Conservation (phyloP, 805 yeast genomes). For the Ogataea saltuana region DNA sequence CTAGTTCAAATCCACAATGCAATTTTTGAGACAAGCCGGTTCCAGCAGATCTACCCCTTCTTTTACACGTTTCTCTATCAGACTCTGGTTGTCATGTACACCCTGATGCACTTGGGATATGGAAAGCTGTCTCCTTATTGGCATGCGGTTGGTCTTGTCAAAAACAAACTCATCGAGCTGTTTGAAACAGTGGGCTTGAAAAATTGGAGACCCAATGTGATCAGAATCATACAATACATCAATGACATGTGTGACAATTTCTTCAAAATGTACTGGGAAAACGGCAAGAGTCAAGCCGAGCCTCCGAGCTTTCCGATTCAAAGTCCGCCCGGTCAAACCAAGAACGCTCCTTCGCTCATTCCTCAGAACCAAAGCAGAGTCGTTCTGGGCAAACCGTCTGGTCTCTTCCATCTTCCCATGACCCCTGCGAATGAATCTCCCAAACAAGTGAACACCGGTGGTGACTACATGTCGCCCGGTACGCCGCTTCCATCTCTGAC, state of each 20-base stretch:
- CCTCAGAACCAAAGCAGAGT: too few relatives aligned
- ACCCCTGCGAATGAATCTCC: conserved; percentile 15
- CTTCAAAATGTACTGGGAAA: conserved; percentile 25
- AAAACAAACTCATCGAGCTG: conserved; percentile 33
- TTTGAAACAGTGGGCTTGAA: conserved; percentile 30
- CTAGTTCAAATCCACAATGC: conserved; percentile 37
- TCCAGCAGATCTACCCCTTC: conserved; percentile 46
- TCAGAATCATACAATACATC: conserved; percentile 34
- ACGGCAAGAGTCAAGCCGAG: conserved; percentile 2
- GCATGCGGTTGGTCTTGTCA: conserved; percentile 28
- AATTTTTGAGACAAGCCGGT: conserved; percentile 31
- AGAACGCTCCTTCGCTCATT: too few relatives aligned
- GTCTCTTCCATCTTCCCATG: conserved; percentile 15
- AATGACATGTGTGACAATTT: conserved; percentile 36
- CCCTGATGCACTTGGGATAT: conserved; percentile 46
- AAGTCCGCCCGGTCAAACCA: too few relatives aligned
- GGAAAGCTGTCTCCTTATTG: conserved; percentile 31
- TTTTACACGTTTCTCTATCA: conserved; percentile 51
- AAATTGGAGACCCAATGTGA: conserved; percentile 34
- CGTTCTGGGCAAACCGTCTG: conserved; percentile 2
- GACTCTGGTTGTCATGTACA: conserved; percentile 51
- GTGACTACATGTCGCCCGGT: conserved; percentile 4
- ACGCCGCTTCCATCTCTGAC: conserved; percentile 14
- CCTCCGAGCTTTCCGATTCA: too few relatives aligned
- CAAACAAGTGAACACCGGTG: conserved; percentile 1